Evolutionary conservation across 352 stramenopile genomes (phyloP), one percentile per base, ranked within the genome.

Genomic region (Globisporangium nodosum): DNA sequence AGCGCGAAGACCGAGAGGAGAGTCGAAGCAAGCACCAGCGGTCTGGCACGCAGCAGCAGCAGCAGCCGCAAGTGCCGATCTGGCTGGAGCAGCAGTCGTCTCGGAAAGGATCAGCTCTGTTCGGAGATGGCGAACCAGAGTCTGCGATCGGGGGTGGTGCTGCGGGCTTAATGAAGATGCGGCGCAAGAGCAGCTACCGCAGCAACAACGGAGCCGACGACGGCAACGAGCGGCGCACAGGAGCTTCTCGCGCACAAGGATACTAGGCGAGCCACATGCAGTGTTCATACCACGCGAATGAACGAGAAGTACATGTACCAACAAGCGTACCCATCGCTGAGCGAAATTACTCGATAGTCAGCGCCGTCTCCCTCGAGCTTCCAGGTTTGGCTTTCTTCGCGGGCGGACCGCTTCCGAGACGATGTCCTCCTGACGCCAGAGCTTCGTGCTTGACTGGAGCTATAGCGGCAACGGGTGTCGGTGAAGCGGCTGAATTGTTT

Each of bases 111-210:
- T 18, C 45, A 0, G 39, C 66, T 5, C 56, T 72, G 18, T 76
- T 72, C 20, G 66, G 65, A 20, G 65, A 74, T 15, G 53, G 60
- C 3, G 71, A 80, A 7, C 58, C 71, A 1, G 69, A 81, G 49
- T 54, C 65, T 6, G 58, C 73, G 24, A 71, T 83, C 6, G 76
- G 71, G 9, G 78, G 76, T n/a, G 81, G 81, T 6, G 76, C 76
- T 0, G 75, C 73, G 9, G 81, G 82, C 3, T 64, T 92, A 3
- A 69, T 90, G 63, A 92, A 92, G 66, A 77, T 85, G 46, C 66
- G 79, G 4, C 76, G 78, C 37, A 87, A 87, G 52, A 89, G 69
- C 56, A 73, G 64, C 27, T 59, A 74, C 24, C 69, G 71, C 18
- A 73, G 58, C 45, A 73, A 68, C 18, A 77, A 78, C 24, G 30